A percentile compares a stretch with the other conserved stretches of the same genome.
Evolutionary conservation across 1,284 basidiomycete genomes (phyloP).

Genomic region (Prillingera fragicola): DNA sequence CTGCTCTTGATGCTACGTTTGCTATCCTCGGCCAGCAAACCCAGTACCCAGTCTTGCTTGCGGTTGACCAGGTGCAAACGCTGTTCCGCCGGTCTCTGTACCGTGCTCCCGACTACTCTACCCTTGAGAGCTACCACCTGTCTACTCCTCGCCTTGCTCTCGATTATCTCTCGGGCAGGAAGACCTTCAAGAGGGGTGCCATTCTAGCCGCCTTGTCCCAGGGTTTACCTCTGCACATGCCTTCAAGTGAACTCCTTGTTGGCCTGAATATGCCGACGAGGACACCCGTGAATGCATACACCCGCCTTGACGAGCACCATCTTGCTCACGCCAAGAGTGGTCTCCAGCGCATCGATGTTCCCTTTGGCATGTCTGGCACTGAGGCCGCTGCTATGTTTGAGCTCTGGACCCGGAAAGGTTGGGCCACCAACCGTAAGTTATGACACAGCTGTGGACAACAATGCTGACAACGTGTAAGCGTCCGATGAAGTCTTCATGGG

Average conservation of each 20-base stretch:
- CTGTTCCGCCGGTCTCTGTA: slow-evolving; percentile 69
- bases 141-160: slow-evolving; percentile 71
- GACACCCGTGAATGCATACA: slow-evolving; percentile 35
- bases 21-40: slow-evolving; percentile 63
- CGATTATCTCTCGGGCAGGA: slow-evolving; percentile 66
- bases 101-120: slow-evolving; percentile 67
- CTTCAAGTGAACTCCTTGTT: slow-evolving; percentile 24
- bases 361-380: slow-evolving; percentile 31
- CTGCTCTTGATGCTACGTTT: slow-evolving; percentile 62
- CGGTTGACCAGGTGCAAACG: slow-evolving; percentile 80
- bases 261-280: slow-evolving; percentile 26
- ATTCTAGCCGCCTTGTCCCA: slow-evolving; percentile 38
- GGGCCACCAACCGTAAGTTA: slow-evolving; percentile 29
- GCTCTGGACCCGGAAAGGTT: slow-evolving; percentile 41
- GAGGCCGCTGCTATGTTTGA: slow-evolving; percentile 48
- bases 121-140: slow-evolving; percentile 72
- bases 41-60: slow-evolving; percentile 70
- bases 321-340: slow-evolving; percentile 31
- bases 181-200: slow-evolving; percentile 53
- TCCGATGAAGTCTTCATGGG: slow-evolving; percentile 45
- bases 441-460: neutral
- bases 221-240: slow-evolving; percentile 24
- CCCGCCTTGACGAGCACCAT: slow-evolving; percentile 33
- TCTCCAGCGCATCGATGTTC: slow-evolving; percentile 37
- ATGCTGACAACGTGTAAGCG: slow-evolving; percentile 7